Evolutionary conservation across 2,329 filamentous ascomycete genomes (phyloP), one percentile per base, ranked within the genome.

Genomic region (Aotearoamyces nothofagi): DNA sequence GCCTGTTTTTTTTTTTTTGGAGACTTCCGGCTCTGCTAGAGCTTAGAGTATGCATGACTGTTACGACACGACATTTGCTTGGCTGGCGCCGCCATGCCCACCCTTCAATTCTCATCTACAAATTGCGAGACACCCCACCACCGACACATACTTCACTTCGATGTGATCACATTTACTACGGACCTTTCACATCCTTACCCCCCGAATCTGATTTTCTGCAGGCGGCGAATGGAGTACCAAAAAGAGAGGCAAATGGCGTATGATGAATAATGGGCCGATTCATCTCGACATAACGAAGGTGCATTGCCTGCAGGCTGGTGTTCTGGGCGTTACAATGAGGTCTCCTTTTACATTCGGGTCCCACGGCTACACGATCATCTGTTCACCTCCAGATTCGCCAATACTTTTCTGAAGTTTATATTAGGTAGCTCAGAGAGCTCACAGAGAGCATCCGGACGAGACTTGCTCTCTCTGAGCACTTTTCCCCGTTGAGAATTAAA

Each of bases 221-320:
- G 8, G 8, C 19, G 46, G 46, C 46, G 46, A 47, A 49, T 28
- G 45, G 45, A 46, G 46, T 47, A 43, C 34, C 39, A 47, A 47
- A 47, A 48, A 28, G 25, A 27, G 24, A 11, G 37, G 42, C 40
- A 43, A n/a, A n/a, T n/a, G n/a, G n/a, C n/a, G n/a, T n/a, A n/a
- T n/a, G n/a, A n/a, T n/a, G n/a, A n/a, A n/a, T n/a, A n/a, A n/a
- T n/a, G n/a, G n/a, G n/a, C n/a, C n/a, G n/a, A n/a, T n/a, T n/a
- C n/a, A n/a, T n/a, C n/a, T n/a, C n/a, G n/a, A n/a, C n/a, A n/a
- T n/a, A n/a, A n/a, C n/a, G n/a, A n/a, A n/a, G n/a, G n/a, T n/a
- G n/a, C n/a, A n/a, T n/a, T n/a, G n/a, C n/a, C n/a, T n/a, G n/a
- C n/a, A n/a, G n/a, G n/a, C n/a, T n/a, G n/a, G n/a, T n/a, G n/a